Base-by-base conservation (phyloP, 805 yeast species). In the Saturnispora dispora region DNA sequence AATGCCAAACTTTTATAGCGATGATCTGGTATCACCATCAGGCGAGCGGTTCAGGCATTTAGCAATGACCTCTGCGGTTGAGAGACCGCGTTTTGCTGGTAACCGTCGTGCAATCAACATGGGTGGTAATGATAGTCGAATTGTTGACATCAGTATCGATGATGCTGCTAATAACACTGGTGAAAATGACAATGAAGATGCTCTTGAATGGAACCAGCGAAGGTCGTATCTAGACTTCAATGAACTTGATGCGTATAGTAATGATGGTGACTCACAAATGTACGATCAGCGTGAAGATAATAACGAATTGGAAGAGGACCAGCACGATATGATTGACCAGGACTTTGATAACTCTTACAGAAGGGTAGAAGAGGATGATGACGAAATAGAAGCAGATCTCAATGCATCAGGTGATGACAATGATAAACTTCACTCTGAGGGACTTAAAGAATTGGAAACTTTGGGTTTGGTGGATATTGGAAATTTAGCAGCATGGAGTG, bases 401-500 rank as follows among this genome's bases (percentile, higher is more conserved):
- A 39, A 40, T 28, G 30, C 28, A 33, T n/a, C 13, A 10, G 30
- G 22, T n/a, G 23, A 33, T n/a, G 30, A 33, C 7, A 47, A 32
- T 5, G 60, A 58, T 13, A 49, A 28, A 5, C 15, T 61, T 5
- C 58, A 58, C 43, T 52, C 52, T 4, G 44, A 55, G 3, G 87
- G 85, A 0, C 63, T 82, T 3, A 73, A 74, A 50, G 79, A 76
- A 46, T 64, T 82, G 51, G 89, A 84, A 52, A 63, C 68, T 11
- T 60, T 71, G 30, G 88, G 85, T 11, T 63, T 87, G 17, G 71
- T 79, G 0, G 96, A 93, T 61, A 74, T 91, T 9, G 88, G 96
- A 1, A 79, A 82, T 17, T 70, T 85, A 18, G 98, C 95, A 0
- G 74, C 82, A 23, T 93, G 97, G 96, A 75, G 81, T 36, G 81